A percentile compares a stretch with the other conserved stretches of the same genome.
These are phyloP conservation scores for Xylariaceae sp. DNA, from an alignment of 2,329 filamentous ascomycete species.

Conservation along the genomic window DNA sequence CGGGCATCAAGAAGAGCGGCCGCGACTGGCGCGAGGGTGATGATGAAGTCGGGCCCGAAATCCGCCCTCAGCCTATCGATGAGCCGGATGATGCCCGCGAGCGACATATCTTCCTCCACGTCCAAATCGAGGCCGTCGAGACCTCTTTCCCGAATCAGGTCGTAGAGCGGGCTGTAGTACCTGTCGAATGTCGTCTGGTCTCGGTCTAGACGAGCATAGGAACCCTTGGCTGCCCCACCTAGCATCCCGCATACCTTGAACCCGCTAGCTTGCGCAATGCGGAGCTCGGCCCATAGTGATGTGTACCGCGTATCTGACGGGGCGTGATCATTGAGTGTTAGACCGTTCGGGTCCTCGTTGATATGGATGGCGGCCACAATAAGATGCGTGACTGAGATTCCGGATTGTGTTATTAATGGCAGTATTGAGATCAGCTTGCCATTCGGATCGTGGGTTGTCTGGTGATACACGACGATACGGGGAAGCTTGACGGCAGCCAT, in stretches of 20 bases:
- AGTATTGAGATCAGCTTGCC: constrained; percentile 45
- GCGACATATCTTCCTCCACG: constrained; percentile 72
- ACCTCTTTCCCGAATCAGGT: constrained; percentile 58
- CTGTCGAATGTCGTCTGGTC: constrained; percentile 61
- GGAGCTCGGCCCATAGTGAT: constrained; percentile 72
- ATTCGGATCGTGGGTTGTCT: constrained; percentile 46
- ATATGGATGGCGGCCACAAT: constrained; percentile 80
- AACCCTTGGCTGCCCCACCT: constrained; percentile 75
- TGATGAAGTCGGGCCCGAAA: constrained; percentile 68
- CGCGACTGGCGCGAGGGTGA: constrained; percentile 78
- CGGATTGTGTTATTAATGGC: constrained; percentile 43
- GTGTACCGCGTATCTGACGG: constrained; percentile 64
- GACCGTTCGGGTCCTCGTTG: constrained; percentile 64
- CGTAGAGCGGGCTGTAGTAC: constrained; percentile 68
- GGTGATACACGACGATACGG: constrained; percentile 38
- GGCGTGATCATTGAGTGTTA: constrained; percentile 75
- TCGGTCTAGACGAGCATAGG: constrained; percentile 59
- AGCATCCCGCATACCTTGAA: constrained; percentile 81
- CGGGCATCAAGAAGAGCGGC: constrained; percentile 67
- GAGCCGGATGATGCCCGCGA: constrained; percentile 63
- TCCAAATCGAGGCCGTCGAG: constrained; percentile 73
- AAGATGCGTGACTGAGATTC: constrained; percentile 64
- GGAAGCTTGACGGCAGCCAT: constrained; percentile 31
- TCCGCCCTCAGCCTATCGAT: constrained; percentile 67
- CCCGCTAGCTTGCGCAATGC: constrained; percentile 67